Percentiles rank a stretch among this genome's conserved stretches.
These are phyloP conservation scores for Hymenochaete sp. DNA, from an alignment of 1,284 basidiomycete genomes.

Conservation along the genomic window DNA sequence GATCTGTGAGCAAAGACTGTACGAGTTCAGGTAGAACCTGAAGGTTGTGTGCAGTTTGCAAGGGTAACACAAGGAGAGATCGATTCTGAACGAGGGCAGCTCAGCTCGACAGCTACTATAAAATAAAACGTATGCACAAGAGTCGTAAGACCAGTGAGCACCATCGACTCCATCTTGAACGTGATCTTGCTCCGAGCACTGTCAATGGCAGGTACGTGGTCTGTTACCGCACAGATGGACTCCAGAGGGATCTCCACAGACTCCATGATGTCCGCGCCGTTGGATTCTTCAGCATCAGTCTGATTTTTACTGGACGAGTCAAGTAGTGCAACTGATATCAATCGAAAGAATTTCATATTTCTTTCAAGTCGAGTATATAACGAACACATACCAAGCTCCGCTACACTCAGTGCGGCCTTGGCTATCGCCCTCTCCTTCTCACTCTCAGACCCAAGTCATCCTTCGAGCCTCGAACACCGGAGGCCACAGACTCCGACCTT, in stretches of 20 bases:
- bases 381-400: constrained; percentile 65
- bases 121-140: constrained; percentile 38
- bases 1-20: constrained; percentile 67
- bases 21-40: constrained; percentile 79
- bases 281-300: neutral
- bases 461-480: neutral
- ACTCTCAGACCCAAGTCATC: constrained; percentile 45
- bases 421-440: constrained; percentile 81
- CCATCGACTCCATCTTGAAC: constrained; percentile 82
- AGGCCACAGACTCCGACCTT: neutral
- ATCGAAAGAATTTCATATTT: neutral
- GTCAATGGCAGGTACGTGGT: constrained; percentile 64
- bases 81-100: too few relatives aligned
- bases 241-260: constrained; percentile 43
- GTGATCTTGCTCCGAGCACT: constrained; percentile 62
- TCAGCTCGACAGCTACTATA: neutral
- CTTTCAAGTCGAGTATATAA: neutral
- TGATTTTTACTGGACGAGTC: constrained; percentile 1
- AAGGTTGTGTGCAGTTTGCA: constrained; percentile 93
- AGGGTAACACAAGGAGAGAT: constrained; percentile 78
- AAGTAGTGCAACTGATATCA: constrained; percentile 10
- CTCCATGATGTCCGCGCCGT: constrained; percentile 1
- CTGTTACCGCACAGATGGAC: constrained; percentile 60
- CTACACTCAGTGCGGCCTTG: constrained; percentile 84
- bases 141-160: constrained; percentile 64